phyloP scores from a whole-genome alignment of 1,284 basidiomycete species.

The Cutaneotrichosporon sp. region DNA sequence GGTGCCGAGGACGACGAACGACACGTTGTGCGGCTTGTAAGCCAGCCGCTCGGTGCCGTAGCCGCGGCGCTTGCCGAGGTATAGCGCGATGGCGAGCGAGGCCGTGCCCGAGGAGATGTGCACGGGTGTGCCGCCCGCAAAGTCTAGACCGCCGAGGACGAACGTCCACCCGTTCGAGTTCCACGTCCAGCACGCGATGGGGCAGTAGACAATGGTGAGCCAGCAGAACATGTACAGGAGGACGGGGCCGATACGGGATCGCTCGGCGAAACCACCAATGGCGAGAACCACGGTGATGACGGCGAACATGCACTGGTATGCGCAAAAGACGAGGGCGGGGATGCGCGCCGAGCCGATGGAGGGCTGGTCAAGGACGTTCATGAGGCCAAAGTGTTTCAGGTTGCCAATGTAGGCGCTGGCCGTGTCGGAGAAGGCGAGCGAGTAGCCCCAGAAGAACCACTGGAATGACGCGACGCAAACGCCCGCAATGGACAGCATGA shows the following conservation, averaged over 20 bases:
- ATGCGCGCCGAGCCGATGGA: conserved; percentile 65
- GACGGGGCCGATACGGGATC: conserved; percentile 76
- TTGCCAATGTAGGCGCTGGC: conserved; percentile 20
- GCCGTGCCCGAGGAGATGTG: conserved; percentile 88
- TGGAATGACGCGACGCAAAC: conserved; percentile 62
- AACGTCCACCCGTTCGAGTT: conserved; percentile 81
- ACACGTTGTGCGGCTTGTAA: conserved; percentile 75
- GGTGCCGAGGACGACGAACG: conserved; percentile 87
- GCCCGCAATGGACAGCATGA: conserved; percentile 74
- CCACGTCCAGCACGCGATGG: conserved; percentile 94
- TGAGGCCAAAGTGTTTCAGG: conserved; percentile 52
- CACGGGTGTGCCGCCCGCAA: conserved; percentile 93
- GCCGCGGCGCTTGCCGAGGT: conserved; percentile 79
- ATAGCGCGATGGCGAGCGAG: conserved; percentile 84
- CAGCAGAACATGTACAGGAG: conserved; percentile 86
- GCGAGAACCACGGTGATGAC: conserved; percentile 62
- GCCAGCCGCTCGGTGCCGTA: conserved; percentile 88
- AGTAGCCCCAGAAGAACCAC: conserved; percentile 52
- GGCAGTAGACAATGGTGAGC: conserved; percentile 89
- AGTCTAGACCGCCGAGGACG: conserved; percentile 75
- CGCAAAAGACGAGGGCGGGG: conserved; percentile 76
- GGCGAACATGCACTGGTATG: conserved; percentile 56
- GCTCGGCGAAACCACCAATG: conserved; percentile 87
- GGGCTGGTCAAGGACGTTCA: conserved; percentile 67
- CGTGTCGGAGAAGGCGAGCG: conserved; percentile 50